These are phyloP conservation scores for Salvia rosmarinus DNA, from an alignment of 257 asterid genomes.

Conservation along the genomic window DNA sequence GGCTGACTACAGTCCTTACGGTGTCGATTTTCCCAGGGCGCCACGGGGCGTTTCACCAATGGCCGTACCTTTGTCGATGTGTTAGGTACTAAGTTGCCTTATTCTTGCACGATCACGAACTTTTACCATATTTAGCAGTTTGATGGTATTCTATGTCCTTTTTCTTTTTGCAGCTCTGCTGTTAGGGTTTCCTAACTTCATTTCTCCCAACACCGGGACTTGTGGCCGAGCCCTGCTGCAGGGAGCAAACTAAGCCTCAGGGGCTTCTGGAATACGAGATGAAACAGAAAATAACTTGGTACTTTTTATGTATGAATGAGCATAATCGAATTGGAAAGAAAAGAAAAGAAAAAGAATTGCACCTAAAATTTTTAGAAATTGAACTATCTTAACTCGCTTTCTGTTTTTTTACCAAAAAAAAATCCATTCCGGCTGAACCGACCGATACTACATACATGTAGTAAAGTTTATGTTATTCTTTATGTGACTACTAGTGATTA, in stretches of 20 bases:
- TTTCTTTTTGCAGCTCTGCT: conserved; percentile 66
- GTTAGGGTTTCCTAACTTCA: conserved; percentile 72
- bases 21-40: conserved; percentile 82
- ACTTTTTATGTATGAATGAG: too few species aligned
- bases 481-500: not conserved
- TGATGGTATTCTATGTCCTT: not conserved
- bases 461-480: too few species aligned
- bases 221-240: conserved; percentile 66
- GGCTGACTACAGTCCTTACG: conserved; percentile 86
- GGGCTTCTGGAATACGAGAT: conserved; percentile 91
- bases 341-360: too few species aligned
- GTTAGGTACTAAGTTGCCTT: conserved; percentile 46
- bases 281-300: conserved; percentile 95
- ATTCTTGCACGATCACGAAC: not conserved
- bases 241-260: conserved; percentile 89
- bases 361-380: too few species aligned
- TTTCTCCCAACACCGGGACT: conserved; percentile 62
- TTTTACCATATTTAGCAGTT: not conserved
- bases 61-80: conserved; percentile 85
- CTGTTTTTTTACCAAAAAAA: too few species aligned
- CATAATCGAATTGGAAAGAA: too few species aligned
- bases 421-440: too few species aligned
- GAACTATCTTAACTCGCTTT: too few species aligned
- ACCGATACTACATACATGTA: too few species aligned
- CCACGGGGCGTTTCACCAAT: conserved; percentile 85